Evolutionary conservation across 192 early-diverging fungal species (phyloP).

Genomic region (Gigaspora rosea): DNA sequence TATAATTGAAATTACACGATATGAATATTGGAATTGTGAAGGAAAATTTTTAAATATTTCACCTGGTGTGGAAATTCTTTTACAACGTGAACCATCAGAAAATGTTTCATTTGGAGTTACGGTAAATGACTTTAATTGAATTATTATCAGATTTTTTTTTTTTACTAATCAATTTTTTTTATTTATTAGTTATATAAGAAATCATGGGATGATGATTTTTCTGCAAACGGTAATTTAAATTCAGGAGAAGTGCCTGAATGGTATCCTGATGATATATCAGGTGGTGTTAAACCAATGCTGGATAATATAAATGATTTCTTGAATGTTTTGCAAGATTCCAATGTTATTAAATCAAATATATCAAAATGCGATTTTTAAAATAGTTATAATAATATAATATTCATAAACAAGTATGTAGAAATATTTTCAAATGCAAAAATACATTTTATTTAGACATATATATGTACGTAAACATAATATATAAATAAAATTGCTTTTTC

Average conservation of each 20-base stretch:
- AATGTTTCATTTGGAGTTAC: constrained; percentile 23
- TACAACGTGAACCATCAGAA: neutral
- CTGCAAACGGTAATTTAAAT: constrained; percentile 37
- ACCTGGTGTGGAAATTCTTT: constrained; percentile 19
- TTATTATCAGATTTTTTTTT: neutral
- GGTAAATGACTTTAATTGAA: neutral
- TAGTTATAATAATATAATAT: too few species aligned
- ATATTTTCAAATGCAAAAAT: too few species aligned
- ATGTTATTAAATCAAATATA: too few species aligned
- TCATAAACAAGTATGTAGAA: too few species aligned
- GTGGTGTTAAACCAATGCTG: neutral
- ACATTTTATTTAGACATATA: too few species aligned
- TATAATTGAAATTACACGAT: constrained; percentile 43
- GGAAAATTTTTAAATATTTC: neutral
- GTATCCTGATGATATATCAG: constrained; percentile 35
- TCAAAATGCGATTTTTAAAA: too few species aligned
- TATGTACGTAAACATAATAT: too few species aligned
- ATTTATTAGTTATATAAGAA: constrained; percentile 33
- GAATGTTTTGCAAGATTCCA: neutral
- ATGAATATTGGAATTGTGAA: constrained; percentile 42
- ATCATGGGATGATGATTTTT: constrained; percentile 43
- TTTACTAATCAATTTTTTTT: neutral
- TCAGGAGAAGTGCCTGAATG: constrained; percentile 44
- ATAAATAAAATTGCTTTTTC: too few species aligned
- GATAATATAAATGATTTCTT: constrained; percentile 20